Evolutionary conservation across 73 alveolate species (phyloP), one percentile per base, ranked within the genome.

Genomic region (Paramecium octaurelia): DNA sequence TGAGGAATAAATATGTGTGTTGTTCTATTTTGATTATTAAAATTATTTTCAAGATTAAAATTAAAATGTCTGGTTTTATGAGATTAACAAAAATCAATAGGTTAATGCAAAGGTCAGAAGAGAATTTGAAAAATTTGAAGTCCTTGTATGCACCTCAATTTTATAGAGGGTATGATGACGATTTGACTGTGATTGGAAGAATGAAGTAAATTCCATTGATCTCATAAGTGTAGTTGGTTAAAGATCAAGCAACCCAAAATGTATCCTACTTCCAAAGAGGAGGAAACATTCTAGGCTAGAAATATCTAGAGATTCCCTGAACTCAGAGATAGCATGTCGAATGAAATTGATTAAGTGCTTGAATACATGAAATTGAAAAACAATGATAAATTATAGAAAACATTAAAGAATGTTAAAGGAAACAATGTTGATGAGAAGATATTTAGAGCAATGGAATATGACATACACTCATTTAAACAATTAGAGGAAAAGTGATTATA

Each of bases 401-500:
- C 84, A 64, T 34, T 64, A 27, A 31, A 64, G 84, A 64, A 64
- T 64, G 84, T 64, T 64, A 64, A 64, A 20, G 84, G 84, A 31
- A 64, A 64, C n/a, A 64, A 64, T 64, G 50, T 64, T 64, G 84
- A 64, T 64, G 84, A 64, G 24, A 64, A 64, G 10, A 64, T 64
- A 64, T 64, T 64, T 34, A 64, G 84, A 64, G 46, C 84, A 29
- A 64, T 64, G 84, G 84, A 64, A 34, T 64, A 64, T 34, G 84
- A 64, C 46, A 64, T 64, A 20, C 2, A 27, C n/a, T 31, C 50
- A 14, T 64, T 64, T 34, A 31, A 31, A 6, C 14, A 64, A 64
- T 27, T 64, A 64, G 42, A 64, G 54, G 84, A 34, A 27, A 34
- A 64, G 24, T 64, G 84, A 64, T 27, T 64, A 12, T 27, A 64